Evolutionary conservation across 768 basidiomycete genomes (phyloP), one percentile per base, ranked within the genome.

Genomic region (Lentinula raphanica): DNA sequence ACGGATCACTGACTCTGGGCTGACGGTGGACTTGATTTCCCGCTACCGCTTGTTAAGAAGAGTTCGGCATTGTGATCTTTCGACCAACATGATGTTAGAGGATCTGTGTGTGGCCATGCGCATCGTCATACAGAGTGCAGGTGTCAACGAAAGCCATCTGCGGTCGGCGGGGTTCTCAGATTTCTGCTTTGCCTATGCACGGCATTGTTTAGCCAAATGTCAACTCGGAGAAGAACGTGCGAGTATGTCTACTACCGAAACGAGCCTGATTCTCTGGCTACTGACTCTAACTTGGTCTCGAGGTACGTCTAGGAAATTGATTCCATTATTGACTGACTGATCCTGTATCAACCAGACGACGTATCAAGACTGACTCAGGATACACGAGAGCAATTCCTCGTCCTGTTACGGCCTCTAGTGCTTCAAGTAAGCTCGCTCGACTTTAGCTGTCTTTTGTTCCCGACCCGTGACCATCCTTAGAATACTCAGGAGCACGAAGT

Each of bases 121-220:
- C 60, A 85, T 87, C 80, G 65, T 82, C n/a, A 65, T 85, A 31
- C 87, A 88, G 65, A 80, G 78, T 62, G 75, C 76, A 36, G 73
- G 72, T 3, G 66, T 74, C 50, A 85, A 84, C 62, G 75, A 75
- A 57, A 65, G 60, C 23, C 79, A 84, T 25, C 73, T 86, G 9
- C 64, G 66, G 15, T 61, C 66, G 19, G 76, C 71, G 38, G 71
- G 74, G 29, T 76, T 83, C 61, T 60, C 74, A 7, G 62, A 61
- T 19, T 79, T 75, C 62, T 66, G 78, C 38, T 62, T 77, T 56
- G 60, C 63, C 12, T 62, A 77, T 11, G 67, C 48, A 28, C 59
- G 28, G 58, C 38, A 56, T 61, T 56, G 56, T 49, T 27, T 57
- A 46, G 39, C 23, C 23, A 28, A 49, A 29, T 13, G 49, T 38